Base-by-base conservation (phyloP, 2,329 filamentous ascomycete genomes). In the Pyrenochaeta sp. region DNA sequence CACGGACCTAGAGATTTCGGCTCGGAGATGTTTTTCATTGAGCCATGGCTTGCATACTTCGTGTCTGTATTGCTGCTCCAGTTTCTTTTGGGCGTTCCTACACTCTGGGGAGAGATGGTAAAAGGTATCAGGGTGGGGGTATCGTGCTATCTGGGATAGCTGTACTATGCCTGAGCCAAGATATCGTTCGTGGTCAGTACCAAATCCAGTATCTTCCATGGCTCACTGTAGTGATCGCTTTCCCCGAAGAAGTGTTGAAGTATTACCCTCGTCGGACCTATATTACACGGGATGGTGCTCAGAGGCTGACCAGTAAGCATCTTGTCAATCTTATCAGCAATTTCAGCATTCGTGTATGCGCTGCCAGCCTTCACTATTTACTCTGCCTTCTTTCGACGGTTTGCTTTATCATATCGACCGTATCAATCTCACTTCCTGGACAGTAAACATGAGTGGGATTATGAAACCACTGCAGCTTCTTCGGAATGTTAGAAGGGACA, bases 11-110 rank as follows among this genome's bases (percentile, higher is more conserved):
- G 26, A 29, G 11, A 39, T 39, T 8, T 39, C 36, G 14, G 27
- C 36, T 30, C 19, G 28, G 6, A 39, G 36, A 30, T 28, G 36
- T 18, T 18, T 15, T 39, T 39, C 27, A 11, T 23, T 29, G 17
- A 14, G 36, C 36, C 36, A 39, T 24, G 36, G 36, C 11, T 30
- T 30, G 15, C 36, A 39, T 22, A 19, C 20, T 20, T 11, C 24
- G 14, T 14, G 20, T 20, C 21, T 18, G 19, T 29, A 29, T 14
- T 17, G 36, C 13, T 21, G 9, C 10, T 39, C 13, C 21, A 31
- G 26, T n/a, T 39, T 22, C 9, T 31, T 39, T 13, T 23, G 36
- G 17, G 28, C 36, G 13, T 39, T 23, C 11, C 17, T 20, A 31
- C 29, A 22, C 24, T 27, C 24, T 10, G 24, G 24, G 14, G 24